Evolutionary conservation across 139 green algal genomes (phyloP).

Genomic region (Chara braunii): DNA sequence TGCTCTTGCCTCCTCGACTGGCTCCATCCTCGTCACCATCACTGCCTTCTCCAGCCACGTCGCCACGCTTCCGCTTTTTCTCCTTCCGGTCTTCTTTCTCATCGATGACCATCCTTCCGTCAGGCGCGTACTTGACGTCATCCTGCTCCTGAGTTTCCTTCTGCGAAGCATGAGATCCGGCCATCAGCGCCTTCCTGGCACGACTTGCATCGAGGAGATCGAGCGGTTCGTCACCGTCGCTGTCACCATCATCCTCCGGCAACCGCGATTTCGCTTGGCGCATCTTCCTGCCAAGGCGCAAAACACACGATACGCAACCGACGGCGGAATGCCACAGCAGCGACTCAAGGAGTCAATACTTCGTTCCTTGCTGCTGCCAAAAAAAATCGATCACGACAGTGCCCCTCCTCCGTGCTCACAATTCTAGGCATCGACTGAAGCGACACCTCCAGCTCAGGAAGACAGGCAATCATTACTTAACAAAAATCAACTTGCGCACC

Average conservation of each 20-base stretch:
- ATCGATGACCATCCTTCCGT: constrained; percentile 61
- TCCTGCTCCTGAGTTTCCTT: constrained; percentile 32
- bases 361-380: no score
- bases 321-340: no score
- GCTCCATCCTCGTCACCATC: neutral
- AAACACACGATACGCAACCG: no score
- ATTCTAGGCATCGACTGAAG: no score
- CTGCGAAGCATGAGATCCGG: no score
- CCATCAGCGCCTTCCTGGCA: constrained; percentile 52
- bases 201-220: constrained; percentile 71
- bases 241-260: constrained; percentile 18
- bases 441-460: no score
- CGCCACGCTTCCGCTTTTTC: constrained; percentile 29
- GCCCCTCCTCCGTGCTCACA: no score
- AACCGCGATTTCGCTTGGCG: constrained; percentile 8
- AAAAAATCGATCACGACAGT: no score
- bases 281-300: neutral
- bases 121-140: constrained; percentile 42
- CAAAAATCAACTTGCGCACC: no score
- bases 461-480: no score
- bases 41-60: no score
- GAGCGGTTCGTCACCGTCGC: constrained; percentile 55
- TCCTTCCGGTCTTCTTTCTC: constrained; percentile 52
- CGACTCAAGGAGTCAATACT: no score
- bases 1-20: constrained; percentile 8